Percentiles rank a stretch among this genome's conserved stretches.
Conservation (phyloP, 2,329 filamentous ascomycete genomes). For the Calonectria fujianensis region DNA sequence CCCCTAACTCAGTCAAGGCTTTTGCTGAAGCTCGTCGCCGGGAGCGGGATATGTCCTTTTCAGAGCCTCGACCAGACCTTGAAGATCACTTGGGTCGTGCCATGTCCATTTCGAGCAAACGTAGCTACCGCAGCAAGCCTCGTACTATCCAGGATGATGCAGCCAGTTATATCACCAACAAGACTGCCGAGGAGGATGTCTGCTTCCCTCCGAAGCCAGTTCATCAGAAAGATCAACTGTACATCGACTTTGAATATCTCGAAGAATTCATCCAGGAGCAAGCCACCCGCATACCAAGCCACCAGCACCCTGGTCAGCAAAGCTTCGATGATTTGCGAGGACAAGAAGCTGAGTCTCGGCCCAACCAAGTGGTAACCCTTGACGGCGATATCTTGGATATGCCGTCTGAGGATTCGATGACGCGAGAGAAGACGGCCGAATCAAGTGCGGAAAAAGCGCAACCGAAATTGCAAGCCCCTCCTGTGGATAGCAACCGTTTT, state of each 20-base stretch:
- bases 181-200: conserved; percentile 88
- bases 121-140: conserved; percentile 74
- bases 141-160: conserved; percentile 78
- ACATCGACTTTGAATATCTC: conserved; percentile 94
- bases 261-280: conserved; percentile 88
- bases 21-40: conserved; percentile 94
- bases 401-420: conserved; percentile 66
- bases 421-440: conserved; percentile 68
- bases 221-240: conserved; percentile 80
- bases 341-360: conserved; percentile 53
- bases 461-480: conserved; percentile 62
- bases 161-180: conserved; percentile 77
- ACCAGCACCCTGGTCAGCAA: conserved; percentile 65
- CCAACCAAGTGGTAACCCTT: conserved; percentile 66
- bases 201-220: conserved; percentile 89
- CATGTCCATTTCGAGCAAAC: conserved; percentile 80
- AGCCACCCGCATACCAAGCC: conserved; percentile 69
- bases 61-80: conserved; percentile 65
- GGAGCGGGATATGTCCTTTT: conserved; percentile 81
- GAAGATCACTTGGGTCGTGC: conserved; percentile 79
- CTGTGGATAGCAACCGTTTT: conserved; percentile 84
- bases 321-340: conserved; percentile 60
- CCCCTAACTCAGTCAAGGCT: conserved; percentile 97
- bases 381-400: conserved; percentile 76
- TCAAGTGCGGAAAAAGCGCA: conserved; percentile 40